Conservation (phyloP, 306 rosid species). For the Vigna unguiculata region DNA sequence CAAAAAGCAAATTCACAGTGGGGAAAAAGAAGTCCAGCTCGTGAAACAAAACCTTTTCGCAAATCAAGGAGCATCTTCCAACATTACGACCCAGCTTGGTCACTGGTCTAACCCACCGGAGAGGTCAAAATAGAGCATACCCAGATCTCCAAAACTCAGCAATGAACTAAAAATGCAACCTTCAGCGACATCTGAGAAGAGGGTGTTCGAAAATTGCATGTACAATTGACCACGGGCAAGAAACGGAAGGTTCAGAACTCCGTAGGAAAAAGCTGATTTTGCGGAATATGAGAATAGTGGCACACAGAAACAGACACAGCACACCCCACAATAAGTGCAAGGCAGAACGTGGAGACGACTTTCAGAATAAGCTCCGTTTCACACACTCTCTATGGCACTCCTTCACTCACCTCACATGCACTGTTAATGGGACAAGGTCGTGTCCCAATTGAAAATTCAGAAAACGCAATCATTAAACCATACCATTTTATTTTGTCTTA, state of each 20-base stretch:
- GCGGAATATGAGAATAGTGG: slow-evolving; percentile 50
- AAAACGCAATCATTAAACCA: slow-evolving; percentile 10
- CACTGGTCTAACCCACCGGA: background rate
- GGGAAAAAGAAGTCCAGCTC: slow-evolving; percentile 36
- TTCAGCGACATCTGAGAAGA: slow-evolving; percentile 40
- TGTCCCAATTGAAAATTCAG: slow-evolving; percentile 27
- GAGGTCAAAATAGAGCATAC: slow-evolving; percentile 48
- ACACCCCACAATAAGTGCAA: slow-evolving; percentile 47
- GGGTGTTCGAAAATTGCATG: background rate
- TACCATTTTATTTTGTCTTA: slow-evolving; percentile 6
- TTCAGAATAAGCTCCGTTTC: slow-evolving; percentile 19
- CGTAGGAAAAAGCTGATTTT: slow-evolving; percentile 34
- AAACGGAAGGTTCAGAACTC: slow-evolving; percentile 24
- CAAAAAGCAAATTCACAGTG: slow-evolving; percentile 36
- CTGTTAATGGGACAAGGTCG: background rate
- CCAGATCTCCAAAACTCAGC: slow-evolving; percentile 57
- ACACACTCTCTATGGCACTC: background rate
- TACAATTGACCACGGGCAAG: background rate
- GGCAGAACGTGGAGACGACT: slow-evolving; percentile 83
- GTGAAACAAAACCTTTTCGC: slow-evolving; percentile 31
- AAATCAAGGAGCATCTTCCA: slow-evolving; percentile 48
- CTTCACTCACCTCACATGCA: slow-evolving; percentile 42
- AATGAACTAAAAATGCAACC: slow-evolving; percentile 43
- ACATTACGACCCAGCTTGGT: slow-evolving; percentile 43
- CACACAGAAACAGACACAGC: slow-evolving; percentile 18